Evolutionary conservation across 805 yeast genomes (phyloP), one percentile per base, ranked within the genome.

Genomic region (Yamadazyma sp.): DNA sequence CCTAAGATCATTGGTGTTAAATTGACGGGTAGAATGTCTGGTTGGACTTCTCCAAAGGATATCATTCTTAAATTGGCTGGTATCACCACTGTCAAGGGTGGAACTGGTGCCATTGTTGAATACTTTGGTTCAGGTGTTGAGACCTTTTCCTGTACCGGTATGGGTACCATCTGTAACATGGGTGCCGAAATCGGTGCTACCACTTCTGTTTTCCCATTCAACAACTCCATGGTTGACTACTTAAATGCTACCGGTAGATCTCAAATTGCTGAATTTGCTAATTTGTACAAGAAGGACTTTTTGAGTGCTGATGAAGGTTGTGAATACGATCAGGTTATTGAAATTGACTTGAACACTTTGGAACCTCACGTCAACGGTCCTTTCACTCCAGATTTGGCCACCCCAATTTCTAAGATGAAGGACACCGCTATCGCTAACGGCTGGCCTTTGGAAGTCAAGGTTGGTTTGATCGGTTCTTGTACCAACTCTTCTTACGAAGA

Each of bases 121-220:
- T 90, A 90, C 75, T 90, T 83, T 58, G 98, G 98, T 65, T 89
- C 82, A 38, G 98, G 98, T 77, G 90, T 90, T 40, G 78, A 84
- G 57, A 77, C 91, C 42, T 82, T 90, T 66, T 85, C 95, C 35
- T 88, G 96, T 70, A 91, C 98, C 36, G 98, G 98, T 78, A 90
- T 90, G 98, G 98, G 95, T 63, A 90, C 98, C 55, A 90, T 90
- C 71, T 90, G 98, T 78, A 90, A 90, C 70, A 90, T 90, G 98
- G 98, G 98, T 76, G 98, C 98, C 52, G 98, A 90, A 72, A 89
- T 90, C 53, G 98, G 98, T 72, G 97, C 97, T 45, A 90, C 98
- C 47, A 90, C 98, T 41, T 90, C 97, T 32, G 87, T 86, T 45
- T 90, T 90, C 95, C 98, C 98, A 64, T 89, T 77, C 86, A 89